Evolutionary conservation across 306 rosid species (phyloP), one percentile per base, ranked within the genome.

Genomic region (Ziziphus jujuba): DNA sequence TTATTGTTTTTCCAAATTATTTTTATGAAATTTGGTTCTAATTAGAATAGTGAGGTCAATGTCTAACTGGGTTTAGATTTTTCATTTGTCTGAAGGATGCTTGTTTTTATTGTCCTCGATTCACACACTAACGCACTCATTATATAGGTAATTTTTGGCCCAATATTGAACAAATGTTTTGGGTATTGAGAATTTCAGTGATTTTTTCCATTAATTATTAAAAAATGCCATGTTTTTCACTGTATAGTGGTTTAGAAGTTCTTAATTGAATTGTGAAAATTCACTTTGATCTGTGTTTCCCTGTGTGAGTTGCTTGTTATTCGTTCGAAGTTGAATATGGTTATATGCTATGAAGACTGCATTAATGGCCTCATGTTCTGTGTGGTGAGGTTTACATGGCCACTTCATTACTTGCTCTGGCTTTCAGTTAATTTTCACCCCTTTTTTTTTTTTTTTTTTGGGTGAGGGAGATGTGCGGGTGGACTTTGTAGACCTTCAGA

Each of bases 401-500:
- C 11, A 40, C 2, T 10, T 40, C 17, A 61, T 40, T 61, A 6
- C 52, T 21, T 40, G 52, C 11, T 61, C 51, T 61, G 31, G 36
- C 10, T 2, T 21, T 11, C 11, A 31, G 25, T 5, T 63, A 14
- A 20, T 34, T 44, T 23, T 28, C 65, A n/a, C 17, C 15, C 49
- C 40, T 17, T 60, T 31, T 59, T 38, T 9, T 36, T 69, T 65
- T 56, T n/a, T n/a, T n/a, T n/a, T n/a, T n/a, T n/a, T n/a, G n/a
- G n/a, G n/a, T n/a, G n/a, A n/a, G n/a, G n/a, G n/a, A n/a, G n/a
- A n/a, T n/a, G n/a, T n/a, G n/a, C n/a, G n/a, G n/a, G n/a, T 36
- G 44, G 34, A 52, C 63, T 25, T 22, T 72, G 70, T 63, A 47
- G 63, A 28, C 7, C 53, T 25, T 25, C 51, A 50, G n/a, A 63